Evolutionary conservation across 495 filamentous ascomycete species (phyloP), one percentile per base, ranked within the genome.

Genomic region (Collariella sp.): DNA sequence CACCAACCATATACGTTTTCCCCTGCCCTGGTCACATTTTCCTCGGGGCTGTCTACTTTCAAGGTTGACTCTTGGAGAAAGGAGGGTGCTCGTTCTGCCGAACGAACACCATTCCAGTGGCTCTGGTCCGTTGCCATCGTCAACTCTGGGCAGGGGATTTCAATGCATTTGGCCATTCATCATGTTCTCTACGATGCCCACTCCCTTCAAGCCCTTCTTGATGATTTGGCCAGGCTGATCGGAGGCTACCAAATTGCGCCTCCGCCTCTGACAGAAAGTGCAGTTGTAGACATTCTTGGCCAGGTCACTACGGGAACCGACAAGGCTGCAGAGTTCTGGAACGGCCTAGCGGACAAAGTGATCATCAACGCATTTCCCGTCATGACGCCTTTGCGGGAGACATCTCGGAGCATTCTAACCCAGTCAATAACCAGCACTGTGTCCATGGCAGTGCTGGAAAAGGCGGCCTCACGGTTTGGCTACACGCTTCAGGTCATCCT

Each of bases 141-240:
- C 2, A 56, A 67, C 7, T 3, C 43, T 0, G 51, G 39, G 9
- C 7, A 48, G 7, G 57, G 46, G 19, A 23, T 73, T 66, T 56
- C 81, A 73, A 57, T 74, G 64, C 71, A 75, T 29, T 56, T 76
- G 12, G 67, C 65, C 0, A 72, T 78, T 5, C 82, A 89, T 48
- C 88, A 95, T 67, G 85, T 86, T 3, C 69, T 95, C 1, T 93
- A 89, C 57, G 88, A 95, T 70, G 89, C 86, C 0, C 73, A 79
- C 33, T 84, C 86, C 15, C 68, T 95, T 5, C 70, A 76, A 15
- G 45, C 69, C 1, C 73, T 91, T 4, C 71, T 90, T 3, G 58
- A 70, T 1, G 80, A 85, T 54, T 66, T 91, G 24, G 57, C 63
- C 5, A 58, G 57, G 5, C 15, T 52, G 1, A 12, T 70, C 0